Base-by-base conservation (phyloP, 1,139 yeast species). In the Hyphopichia fennica region DNA sequence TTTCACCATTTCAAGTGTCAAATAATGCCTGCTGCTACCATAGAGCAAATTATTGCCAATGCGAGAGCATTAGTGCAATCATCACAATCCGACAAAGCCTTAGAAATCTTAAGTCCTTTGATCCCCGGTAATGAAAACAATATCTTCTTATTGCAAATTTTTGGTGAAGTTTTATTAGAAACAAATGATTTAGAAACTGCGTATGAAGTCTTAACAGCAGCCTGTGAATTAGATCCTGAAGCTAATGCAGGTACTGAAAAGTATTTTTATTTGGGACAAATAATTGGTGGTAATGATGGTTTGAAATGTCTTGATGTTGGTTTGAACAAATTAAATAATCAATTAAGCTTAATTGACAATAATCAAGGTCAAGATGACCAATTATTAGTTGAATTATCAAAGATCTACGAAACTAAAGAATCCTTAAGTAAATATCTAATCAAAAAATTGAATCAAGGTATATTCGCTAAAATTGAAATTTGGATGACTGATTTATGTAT, bases 401-500 rank as follows among this genome's bases (percentile, higher is more conserved):
- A 49, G 42, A 39, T 70, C 4, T 71, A 72, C 54, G 52, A 60
- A 8, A 54, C 63, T 6, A 51, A 67, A 51, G 53, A 45, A 28
- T 45, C 49, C 11, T 53, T 68, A 39, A 55, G 57, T 1, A 61
- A 60, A 30, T 73, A 78, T 52, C 61, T 86, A 25, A 57, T 75
- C 41, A 71, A 70, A 47, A 83, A 82, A 55, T 53, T 83, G 43
- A 82, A 86, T 50, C 87, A 82, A 57, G 96, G 95, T 0, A 71
- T 89, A 25, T 83, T 91, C 51, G 86, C 96, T 10, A 77, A 85
- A 67, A 86, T 93, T 54, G 99, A 93, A 64, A 88, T 95, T 46
- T 93, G 98, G 97, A 93, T 93, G 99, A 95, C 99, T 1, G 99
- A 93, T 68, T 72, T 93, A 50, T 91, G 98, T 60, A 90, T 91